Conservation (phyloP, 257 asterid species). For the Anisodus acutangulus region DNA sequence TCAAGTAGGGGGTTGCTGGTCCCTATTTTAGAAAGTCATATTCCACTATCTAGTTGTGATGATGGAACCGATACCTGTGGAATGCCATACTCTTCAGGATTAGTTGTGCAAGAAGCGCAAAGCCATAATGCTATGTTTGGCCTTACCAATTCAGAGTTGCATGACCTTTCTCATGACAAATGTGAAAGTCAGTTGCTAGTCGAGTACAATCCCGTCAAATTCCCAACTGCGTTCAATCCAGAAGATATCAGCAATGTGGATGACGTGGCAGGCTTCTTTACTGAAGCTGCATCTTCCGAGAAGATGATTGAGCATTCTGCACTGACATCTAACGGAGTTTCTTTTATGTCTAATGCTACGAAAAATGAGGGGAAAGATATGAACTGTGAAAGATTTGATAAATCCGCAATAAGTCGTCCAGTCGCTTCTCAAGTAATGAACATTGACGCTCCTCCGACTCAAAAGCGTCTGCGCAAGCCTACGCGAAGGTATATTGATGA, state of each 20-base stretch:
- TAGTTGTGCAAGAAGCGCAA: slow-evolving; percentile 48
- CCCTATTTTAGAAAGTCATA: slow-evolving; percentile 52
- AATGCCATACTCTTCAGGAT: slow-evolving; percentile 52
- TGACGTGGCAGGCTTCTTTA: slow-evolving; percentile 60
- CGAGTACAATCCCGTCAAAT: slow-evolving; percentile 52
- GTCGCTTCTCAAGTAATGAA: slow-evolving; percentile 35
- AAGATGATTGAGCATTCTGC: slow-evolving; percentile 48
- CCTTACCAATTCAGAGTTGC: slow-evolving; percentile 42
- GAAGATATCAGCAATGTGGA: slow-evolving; percentile 57
- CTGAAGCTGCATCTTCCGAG: slow-evolving; percentile 53
- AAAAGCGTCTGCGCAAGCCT: slow-evolving; percentile 88
- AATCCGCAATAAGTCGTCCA: slow-evolving; percentile 32
- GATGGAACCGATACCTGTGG: slow-evolving; percentile 48
- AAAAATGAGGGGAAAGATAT: slow-evolving; percentile 36
- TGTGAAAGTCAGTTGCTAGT: slow-evolving; percentile 44
- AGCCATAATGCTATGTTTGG: slow-evolving; percentile 46
- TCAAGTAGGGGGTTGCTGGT: slow-evolving; percentile 61
- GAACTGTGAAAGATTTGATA: slow-evolving; percentile 13
- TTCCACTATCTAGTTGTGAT: slow-evolving; percentile 46
- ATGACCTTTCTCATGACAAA: slow-evolving; percentile 44
- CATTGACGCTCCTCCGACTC: slow-evolving; percentile 44
- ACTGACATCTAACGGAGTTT: slow-evolving; percentile 38
- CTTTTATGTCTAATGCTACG: slow-evolving; percentile 43
- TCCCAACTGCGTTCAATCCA: slow-evolving; percentile 50
- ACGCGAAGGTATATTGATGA: slow-evolving; percentile 91